Base-by-base conservation (phyloP, 305 asterid genomes). In the Fraxinus xanthoxyloides region DNA sequence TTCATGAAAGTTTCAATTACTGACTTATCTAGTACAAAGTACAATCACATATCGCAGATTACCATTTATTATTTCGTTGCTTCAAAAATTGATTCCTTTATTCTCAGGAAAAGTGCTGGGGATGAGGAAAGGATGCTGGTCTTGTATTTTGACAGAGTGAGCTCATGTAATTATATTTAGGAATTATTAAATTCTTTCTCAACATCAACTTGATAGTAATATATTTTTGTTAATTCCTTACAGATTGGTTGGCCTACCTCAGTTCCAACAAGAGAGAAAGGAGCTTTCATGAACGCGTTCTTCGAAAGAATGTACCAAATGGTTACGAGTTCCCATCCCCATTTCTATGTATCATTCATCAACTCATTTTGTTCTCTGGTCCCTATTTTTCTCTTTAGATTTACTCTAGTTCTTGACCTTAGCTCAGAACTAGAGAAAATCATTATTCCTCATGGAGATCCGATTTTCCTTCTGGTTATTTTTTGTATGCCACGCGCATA, bases 181-280 rank as follows among this genome's bases (percentile, higher is more conserved):
- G 74, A 63, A 38, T 56, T 31, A 30, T 43, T 51, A 51, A 32
- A 19, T 76, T 75, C 80, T 3, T 34, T 61, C 6, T 59, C n/a
- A 19, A 7, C 23, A 65, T 78, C 56, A 12, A 13, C 69, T n/a
- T 13, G 28, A 23, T 8, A 5, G 28, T 40, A 65, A 28, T 38
- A 15, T 28, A 72, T 72, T 46, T 4, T 19, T 79, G 46, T 31
- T 67, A 10, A 67, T 26, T 23, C 51, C 8, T 84, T 81, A 77
- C 93, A 94, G 99, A 91, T 94, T 89, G 98, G 98, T 84, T 95
- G 99, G 99, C 99, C 99, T 77, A 94, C 97, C 81, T 90, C 98
- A 75, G 90, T 95, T 79, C 92, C 99, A 82, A 94, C 99, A 6
- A 93, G 83, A 78, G 99, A 95, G 94, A 90, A 94, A 85, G 92